Base-by-base conservation (phyloP, 768 basidiomycete genomes). In the Tremella mesenterica region DNA sequence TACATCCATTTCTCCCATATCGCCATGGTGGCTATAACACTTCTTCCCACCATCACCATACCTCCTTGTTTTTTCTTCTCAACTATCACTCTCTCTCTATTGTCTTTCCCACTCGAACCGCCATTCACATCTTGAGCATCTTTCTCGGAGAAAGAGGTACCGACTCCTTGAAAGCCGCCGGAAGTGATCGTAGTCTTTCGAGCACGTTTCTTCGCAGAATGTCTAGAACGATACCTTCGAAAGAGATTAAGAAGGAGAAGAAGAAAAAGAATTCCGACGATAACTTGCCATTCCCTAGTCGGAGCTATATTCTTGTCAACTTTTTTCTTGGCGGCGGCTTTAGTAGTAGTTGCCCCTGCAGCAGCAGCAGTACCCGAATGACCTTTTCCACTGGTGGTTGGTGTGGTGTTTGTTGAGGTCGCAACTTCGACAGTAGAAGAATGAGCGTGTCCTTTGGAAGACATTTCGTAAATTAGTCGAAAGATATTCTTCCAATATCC, bases 1-100 rank as follows among this genome's bases (percentile, higher is more conserved):
- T 62, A 62, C 41, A 62, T 45, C n/a, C 30, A 56, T 28, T 62
- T 62, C 18, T 52, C 27, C 54, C 34, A 46, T 18, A 30, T 30
- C 12, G 61, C 58, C 28, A 39, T 46, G n/a, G 52, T n/a, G 3
- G 58, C 63, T 16, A 43, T 50, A 25, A 25, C 34, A 4, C 29
- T 23, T 18, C 52, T 49, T 2, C 45, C 49, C 28, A 33, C n/a
- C 27, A 25, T 29, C n/a, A 18, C 16, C 12, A 9, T 3, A n/a
- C 30, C 13, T 39, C 46, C 13, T 54, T 25, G 34, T 36, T 36
- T 12, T 36, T 36, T 36, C 34, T 36, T 12, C 18, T 36, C 12
- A 18, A 12, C 12, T 36, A 36, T 36, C 34, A 18, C 12, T 36
- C 12, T 12, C 34, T 36, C n/a, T n/a, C n/a, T n/a, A n/a, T n/a